These are phyloP conservation scores for Camelina neglecta DNA, from an alignment of 345 rosid genomes.

Conservation along the genomic window DNA sequence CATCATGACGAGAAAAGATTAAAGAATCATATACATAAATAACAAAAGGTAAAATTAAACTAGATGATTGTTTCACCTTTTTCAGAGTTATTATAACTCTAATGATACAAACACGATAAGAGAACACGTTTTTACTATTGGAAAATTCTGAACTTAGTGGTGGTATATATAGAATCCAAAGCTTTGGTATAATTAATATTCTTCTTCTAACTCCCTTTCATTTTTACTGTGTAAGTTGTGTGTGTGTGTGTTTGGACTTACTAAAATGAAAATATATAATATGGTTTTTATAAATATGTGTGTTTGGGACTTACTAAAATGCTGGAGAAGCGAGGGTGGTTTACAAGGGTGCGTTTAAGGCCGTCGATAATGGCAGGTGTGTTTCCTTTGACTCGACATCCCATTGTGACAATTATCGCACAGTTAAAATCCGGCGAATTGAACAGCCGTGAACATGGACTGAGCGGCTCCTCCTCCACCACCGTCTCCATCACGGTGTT, in stretches of 20 bases:
- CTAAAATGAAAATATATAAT: neutral
- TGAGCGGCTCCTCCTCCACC: constrained; percentile 54
- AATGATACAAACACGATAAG: constrained; percentile 10
- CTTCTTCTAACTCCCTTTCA: neutral
- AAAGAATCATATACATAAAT: neutral
- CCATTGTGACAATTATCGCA: constrained; percentile 57
- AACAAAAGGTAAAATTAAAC: neutral
- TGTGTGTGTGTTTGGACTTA: neutral
- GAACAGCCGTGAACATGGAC: constrained; percentile 66
- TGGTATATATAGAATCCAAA: neutral
- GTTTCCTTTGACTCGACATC: constrained; percentile 51
- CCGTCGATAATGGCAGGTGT: constrained; percentile 57
- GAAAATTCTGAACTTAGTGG: neutral
- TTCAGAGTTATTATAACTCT: neutral
- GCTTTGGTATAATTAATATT: neutral
- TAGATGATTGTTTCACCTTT: neutral
- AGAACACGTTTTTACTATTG: neutral
- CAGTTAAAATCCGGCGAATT: constrained; percentile 62
- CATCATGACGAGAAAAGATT: neutral
- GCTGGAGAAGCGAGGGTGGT: constrained; percentile 92
- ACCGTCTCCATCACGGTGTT: constrained; percentile 15
- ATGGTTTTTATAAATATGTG: neutral
- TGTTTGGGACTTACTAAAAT: constrained; percentile 54
- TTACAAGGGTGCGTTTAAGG: constrained; percentile 58
- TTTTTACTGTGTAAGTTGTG: neutral